Conservation (phyloP, 2,329 filamentous ascomycete species). For the Fusarium fracticaudum region DNA sequence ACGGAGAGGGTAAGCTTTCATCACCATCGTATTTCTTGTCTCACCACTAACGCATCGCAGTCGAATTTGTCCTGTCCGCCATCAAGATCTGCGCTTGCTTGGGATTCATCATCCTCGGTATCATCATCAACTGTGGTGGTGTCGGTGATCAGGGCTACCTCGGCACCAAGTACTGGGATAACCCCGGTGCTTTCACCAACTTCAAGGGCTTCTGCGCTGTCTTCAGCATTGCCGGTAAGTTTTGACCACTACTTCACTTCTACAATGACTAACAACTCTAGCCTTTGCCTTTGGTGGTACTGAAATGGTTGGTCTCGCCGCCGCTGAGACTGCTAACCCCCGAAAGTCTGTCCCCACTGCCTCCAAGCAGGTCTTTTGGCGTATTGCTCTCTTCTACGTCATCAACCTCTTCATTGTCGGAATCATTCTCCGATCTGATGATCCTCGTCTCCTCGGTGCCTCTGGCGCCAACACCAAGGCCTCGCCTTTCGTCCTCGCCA, state of each 20-base stretch:
- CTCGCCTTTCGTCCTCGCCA: slow-evolving; percentile 93
- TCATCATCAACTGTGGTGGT: slow-evolving; percentile 86
- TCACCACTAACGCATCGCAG: neutral
- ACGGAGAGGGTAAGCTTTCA: slow-evolving; percentile 71
- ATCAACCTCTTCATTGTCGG: slow-evolving; percentile 84
- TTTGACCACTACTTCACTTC: fast-evolving
- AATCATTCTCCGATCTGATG: slow-evolving; percentile 78
- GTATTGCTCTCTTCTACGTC: slow-evolving; percentile 90
- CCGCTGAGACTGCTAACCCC: slow-evolving; percentile 79
- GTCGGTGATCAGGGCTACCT: slow-evolving; percentile 79
- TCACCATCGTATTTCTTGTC: fast-evolving
- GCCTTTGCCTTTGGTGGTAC: slow-evolving; percentile 78
- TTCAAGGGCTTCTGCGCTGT: slow-evolving; percentile 83
- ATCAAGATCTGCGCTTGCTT: slow-evolving; percentile 67
- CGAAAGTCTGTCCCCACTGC: slow-evolving; percentile 84
- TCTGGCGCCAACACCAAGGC: slow-evolving; percentile 72
- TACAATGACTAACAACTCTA: neutral
- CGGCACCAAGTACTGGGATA: slow-evolving; percentile 78
- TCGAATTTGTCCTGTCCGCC: slow-evolving; percentile 88
- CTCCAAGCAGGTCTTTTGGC: slow-evolving; percentile 95
- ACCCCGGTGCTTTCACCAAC: slow-evolving; percentile 83
- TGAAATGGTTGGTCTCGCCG: slow-evolving; percentile 79
- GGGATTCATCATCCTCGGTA: slow-evolving; percentile 75
- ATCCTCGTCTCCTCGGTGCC: slow-evolving; percentile 68
- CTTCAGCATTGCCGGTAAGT: slow-evolving; percentile 71